A percentile compares a stretch with the other conserved stretches of the same genome.
These are phyloP conservation scores for Penicillium sp. DNA, from an alignment of 2,329 filamentous ascomycete species.

Conservation along the genomic window DNA sequence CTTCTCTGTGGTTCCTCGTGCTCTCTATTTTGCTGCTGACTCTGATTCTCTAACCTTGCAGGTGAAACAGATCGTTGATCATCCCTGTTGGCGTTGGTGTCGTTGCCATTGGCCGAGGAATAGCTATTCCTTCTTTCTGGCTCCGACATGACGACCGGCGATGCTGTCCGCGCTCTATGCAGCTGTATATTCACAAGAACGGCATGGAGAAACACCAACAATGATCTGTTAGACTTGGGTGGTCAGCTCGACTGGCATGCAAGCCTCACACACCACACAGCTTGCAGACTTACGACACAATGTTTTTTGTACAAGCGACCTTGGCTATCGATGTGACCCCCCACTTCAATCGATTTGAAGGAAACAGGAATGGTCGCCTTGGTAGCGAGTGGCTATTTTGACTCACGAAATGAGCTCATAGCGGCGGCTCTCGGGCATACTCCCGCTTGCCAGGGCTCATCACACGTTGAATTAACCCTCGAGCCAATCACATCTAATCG, in stretches of 20 bases:
- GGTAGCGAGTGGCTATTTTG: conserved; percentile 6
- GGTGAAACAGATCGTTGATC: conserved; percentile 6
- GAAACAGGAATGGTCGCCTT: too few species aligned
- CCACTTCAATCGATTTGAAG: too few species aligned
- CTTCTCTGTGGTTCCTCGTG: not conserved
- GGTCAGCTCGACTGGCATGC: not conserved
- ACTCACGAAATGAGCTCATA: conserved; percentile 15
- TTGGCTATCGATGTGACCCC: too few species aligned
- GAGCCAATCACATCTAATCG: not conserved
- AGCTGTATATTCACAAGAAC: not conserved
- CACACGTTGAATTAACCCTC: not conserved
- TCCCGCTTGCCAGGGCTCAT: not conserved
- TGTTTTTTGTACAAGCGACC: not conserved
- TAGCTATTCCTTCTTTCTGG: not conserved
- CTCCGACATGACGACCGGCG: conserved; percentile 10
- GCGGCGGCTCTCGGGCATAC: conserved; percentile 13
- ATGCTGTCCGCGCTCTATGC: not conserved
- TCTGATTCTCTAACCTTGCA: not conserved
- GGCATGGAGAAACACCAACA: not conserved
- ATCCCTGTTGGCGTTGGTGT: not conserved
- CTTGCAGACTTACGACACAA: not conserved
- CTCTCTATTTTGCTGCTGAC: not conserved
- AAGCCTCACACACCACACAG: not conserved
- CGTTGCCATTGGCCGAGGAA: conserved; percentile 1
- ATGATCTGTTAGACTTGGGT: too few species aligned